Conservation (phyloP, 177 flowering plant species). For the Vitis hybrid region DNA sequence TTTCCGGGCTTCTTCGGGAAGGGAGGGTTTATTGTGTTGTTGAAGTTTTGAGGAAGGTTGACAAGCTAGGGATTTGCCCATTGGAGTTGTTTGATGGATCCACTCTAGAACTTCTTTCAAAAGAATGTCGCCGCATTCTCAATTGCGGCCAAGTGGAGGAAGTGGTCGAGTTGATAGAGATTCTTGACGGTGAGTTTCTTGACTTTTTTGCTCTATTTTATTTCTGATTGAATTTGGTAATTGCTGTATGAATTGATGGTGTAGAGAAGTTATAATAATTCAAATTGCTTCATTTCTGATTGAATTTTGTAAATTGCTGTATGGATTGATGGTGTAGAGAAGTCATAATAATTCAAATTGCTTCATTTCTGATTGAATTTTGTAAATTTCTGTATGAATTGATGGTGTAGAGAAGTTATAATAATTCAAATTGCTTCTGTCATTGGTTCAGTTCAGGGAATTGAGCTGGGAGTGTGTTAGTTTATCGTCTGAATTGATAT, state of each 20-base stretch:
- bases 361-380: no score
- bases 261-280: no score
- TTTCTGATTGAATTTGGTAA: no score
- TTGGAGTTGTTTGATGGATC: conserved; percentile 39
- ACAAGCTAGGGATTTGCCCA: conserved; percentile 49
- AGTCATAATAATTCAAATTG: no score
- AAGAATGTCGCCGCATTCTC: conserved; percentile 41
- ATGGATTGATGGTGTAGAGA: no score
- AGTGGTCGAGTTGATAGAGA: conserved; percentile 49
- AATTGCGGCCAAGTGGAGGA: conserved; percentile 40
- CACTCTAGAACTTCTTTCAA: conserved; percentile 29
- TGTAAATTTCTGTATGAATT: no score
- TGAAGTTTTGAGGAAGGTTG: conserved; percentile 34
- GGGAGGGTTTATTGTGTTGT: conserved; percentile 37
- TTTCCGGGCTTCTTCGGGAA: conserved; percentile 29
- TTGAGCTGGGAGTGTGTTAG: neutral
- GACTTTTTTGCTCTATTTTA: neutral
- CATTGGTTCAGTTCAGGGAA: no score
- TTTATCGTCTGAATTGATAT: neutral
- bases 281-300: no score
- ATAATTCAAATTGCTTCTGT: no score
- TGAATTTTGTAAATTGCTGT: no score
- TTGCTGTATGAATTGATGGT: no score
- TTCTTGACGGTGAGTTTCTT: conserved; percentile 46
- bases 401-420: no score